Conservation (phyloP, 1,139 yeast genomes). For the Candida sanyaensis region DNA sequence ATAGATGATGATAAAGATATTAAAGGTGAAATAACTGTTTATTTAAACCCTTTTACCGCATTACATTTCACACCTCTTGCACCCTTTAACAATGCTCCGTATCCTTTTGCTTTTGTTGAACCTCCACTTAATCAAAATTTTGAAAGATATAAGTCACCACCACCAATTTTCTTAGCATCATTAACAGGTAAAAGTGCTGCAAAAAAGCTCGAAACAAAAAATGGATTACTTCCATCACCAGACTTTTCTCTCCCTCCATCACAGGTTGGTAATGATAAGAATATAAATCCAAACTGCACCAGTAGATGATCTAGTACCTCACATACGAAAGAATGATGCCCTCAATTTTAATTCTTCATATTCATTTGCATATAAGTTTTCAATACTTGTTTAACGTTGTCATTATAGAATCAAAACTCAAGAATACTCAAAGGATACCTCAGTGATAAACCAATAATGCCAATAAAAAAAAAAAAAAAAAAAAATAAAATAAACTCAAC, state of each 20-base stretch:
- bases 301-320: background rate
- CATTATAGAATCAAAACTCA: background rate
- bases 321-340: background rate
- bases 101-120: slow-evolving; percentile 5
- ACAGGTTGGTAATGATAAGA: background rate
- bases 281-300: background rate
- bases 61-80: slow-evolving; percentile 7
- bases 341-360: background rate
- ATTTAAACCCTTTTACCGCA: slow-evolving; percentile 3
- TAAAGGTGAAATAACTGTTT: slow-evolving; percentile 6
- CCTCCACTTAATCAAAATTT: background rate
- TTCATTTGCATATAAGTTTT: background rate
- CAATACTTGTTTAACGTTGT: background rate
- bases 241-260: background rate
- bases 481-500: no score
- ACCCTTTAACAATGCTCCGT: slow-evolving; percentile 6
- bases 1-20: background rate
- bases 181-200: background rate
- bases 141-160: background rate
- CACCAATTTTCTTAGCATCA: slow-evolving; percentile 4
- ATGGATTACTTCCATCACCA: background rate
- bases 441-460: no score
- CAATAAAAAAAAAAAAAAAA: no score
- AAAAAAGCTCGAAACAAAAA: background rate
- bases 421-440: no score